These are phyloP conservation scores for Reticulascus tulasneorum DNA, from an alignment of 2,329 filamentous ascomycete species.

Conservation along the genomic window DNA sequence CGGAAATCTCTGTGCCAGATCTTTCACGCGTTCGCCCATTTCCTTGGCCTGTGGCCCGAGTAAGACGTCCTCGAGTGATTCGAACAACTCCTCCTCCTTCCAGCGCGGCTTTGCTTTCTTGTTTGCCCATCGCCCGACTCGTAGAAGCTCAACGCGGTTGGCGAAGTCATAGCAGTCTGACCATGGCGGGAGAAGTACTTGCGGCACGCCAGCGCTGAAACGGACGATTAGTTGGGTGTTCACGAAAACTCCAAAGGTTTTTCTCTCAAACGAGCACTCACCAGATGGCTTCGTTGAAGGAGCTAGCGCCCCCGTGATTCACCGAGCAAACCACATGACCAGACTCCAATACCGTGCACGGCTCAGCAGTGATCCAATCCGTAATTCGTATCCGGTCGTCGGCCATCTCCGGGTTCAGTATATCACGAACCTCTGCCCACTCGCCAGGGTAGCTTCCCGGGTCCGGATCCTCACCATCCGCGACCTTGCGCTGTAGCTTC, in stretches of 20 bases:
- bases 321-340: slow-evolving; percentile 35
- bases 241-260: too few species aligned
- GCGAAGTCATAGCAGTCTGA: slow-evolving; percentile 10
- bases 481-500: slow-evolving; percentile 26
- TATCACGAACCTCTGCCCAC: slow-evolving; percentile 12
- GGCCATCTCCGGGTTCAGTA: slow-evolving; percentile 22
- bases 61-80: slow-evolving; percentile 15
- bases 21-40: slow-evolving; percentile 3
- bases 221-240: too few species aligned
- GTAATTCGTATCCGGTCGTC: slow-evolving; percentile 29
- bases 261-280: too few species aligned
- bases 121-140: slow-evolving; percentile 15
- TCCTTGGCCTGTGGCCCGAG: slow-evolving; percentile 4
- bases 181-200: slow-evolving; percentile 5
- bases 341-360: slow-evolving; percentile 29
- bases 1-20: neutral
- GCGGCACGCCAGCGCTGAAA: slow-evolving; percentile 7
- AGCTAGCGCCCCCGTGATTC: slow-evolving; percentile 45
- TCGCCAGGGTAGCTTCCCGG: neutral
- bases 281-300: slow-evolving; percentile 33
- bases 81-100: slow-evolving; percentile 15
- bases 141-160: slow-evolving; percentile 5
- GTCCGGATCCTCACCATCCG: neutral
- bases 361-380: slow-evolving; percentile 36
- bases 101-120: slow-evolving; percentile 19